A percentile compares a stretch with the other conserved stretches of the same genome.
Evolutionary conservation across 2,329 filamentous ascomycete species (phyloP).

Genomic region (Lasiodiplodia citricola): DNA sequence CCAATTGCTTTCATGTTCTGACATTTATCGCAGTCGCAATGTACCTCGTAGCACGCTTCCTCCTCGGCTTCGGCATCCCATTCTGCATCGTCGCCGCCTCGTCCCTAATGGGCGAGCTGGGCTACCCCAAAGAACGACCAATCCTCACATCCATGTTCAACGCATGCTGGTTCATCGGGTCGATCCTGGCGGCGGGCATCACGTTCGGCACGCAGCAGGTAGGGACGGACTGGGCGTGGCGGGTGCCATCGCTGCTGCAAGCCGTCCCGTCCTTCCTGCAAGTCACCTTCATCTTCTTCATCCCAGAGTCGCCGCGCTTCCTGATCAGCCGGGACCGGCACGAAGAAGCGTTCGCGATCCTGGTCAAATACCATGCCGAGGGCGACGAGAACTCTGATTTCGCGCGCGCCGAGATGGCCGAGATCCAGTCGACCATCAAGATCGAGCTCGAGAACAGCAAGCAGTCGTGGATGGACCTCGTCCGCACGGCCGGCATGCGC

Average conservation of each 20-base stretch:
- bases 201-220: slow-evolving; percentile 68
- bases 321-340: slow-evolving; percentile 67
- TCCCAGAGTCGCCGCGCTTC: slow-evolving; percentile 71
- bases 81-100: slow-evolving; percentile 68
- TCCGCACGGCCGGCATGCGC: slow-evolving; percentile 67
- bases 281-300: slow-evolving; percentile 65
- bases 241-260: slow-evolving; percentile 69
- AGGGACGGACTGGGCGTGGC: slow-evolving; percentile 68
- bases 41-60: slow-evolving; percentile 65
- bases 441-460: slow-evolving; percentile 63
- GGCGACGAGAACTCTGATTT: slow-evolving; percentile 58
- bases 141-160: slow-evolving; percentile 71
- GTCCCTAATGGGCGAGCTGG: slow-evolving; percentile 68
- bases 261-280: slow-evolving; percentile 66
- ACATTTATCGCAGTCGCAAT: slow-evolving; percentile 37
- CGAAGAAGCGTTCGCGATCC: slow-evolving; percentile 65
- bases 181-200: slow-evolving; percentile 63
- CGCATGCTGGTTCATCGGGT: slow-evolving; percentile 69
- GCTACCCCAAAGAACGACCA: slow-evolving; percentile 71
- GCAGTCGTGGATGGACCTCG: slow-evolving; percentile 64
- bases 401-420: slow-evolving; percentile 69
- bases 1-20: background rate
- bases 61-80: slow-evolving; percentile 72
- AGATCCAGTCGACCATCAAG: slow-evolving; percentile 68
- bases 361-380: slow-evolving; percentile 68